phyloP scores from a whole-genome alignment of 805 yeast genomes.

The Pichia manshurica region DNA sequence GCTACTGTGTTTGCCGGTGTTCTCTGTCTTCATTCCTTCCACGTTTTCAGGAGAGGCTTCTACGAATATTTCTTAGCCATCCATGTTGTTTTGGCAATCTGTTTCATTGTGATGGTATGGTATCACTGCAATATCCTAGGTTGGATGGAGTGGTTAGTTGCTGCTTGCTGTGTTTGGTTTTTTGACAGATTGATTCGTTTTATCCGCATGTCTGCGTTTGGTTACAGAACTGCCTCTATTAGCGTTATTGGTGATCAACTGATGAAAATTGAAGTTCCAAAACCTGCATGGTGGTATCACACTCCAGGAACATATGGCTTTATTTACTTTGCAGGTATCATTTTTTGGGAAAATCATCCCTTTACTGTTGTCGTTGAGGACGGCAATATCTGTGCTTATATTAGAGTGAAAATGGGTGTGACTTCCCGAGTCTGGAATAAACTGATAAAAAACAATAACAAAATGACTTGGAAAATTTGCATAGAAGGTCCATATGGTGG shows the following conservation, averaged over 20 bases:
- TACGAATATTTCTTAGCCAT: conserved; percentile 56
- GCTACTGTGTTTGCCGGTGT: conserved; percentile 39
- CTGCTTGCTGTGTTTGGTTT: conserved; percentile 42
- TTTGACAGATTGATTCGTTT: conserved; percentile 47
- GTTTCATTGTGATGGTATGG: conserved; percentile 51
- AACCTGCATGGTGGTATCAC: conserved; percentile 44
- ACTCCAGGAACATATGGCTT: conserved; percentile 55
- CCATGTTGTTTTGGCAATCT: conserved; percentile 51
- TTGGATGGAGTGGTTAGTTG: conserved; percentile 32
- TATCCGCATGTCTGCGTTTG: conserved; percentile 20
- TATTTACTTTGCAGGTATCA: conserved; percentile 46
- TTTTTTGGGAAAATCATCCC: conserved; percentile 71
- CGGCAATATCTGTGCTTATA: conserved; percentile 33
- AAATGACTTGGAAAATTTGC: conserved; percentile 24
- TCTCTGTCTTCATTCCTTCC: conserved; percentile 44
- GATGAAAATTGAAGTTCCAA: conserved; percentile 24
- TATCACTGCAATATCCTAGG: conserved; percentile 43
- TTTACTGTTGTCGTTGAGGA: conserved; percentile 47
- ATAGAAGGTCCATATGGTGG: conserved; percentile 62
- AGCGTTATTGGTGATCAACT: conserved; percentile 10
- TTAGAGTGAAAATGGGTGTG: conserved; percentile 49
- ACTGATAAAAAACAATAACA: conserved; percentile 16
- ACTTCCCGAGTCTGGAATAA: conserved; percentile 37
- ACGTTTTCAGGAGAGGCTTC: conserved; percentile 42
- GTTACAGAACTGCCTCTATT: conserved; percentile 18